These are phyloP conservation scores for Stipa capillata DNA, from an alignment of 176 grass and related monocot genomes.

Conservation along the genomic window DNA sequence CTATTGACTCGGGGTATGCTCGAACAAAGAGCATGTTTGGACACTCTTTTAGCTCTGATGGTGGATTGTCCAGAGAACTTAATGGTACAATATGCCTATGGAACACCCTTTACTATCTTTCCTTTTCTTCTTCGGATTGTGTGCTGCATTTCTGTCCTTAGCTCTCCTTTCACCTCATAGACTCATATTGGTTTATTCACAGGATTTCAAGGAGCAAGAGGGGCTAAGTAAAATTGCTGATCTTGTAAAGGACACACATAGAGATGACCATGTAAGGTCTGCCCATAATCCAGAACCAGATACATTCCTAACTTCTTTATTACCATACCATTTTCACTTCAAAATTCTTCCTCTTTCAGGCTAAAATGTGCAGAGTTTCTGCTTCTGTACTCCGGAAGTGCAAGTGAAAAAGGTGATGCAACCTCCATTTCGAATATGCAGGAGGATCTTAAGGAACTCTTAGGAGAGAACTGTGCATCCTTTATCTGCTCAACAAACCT, in stretches of 20 bases:
- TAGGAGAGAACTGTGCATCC: conserved; percentile 40
- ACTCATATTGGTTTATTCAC: not conserved
- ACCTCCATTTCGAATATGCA: conserved; percentile 17
- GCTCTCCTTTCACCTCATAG: not conserved
- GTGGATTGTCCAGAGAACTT: conserved; percentile 34
- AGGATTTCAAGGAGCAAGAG: conserved; percentile 52
- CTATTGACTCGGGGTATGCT: conserved; percentile 29
- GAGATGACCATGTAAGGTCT: conserved; percentile 36
- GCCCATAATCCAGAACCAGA: not conserved
- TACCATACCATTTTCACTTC: no score
- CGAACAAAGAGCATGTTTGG: conserved; percentile 51
- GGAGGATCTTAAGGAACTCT: conserved; percentile 12
- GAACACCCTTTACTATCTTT: no score
- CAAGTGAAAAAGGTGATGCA: conserved; percentile 8
- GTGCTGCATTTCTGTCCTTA: not conserved
- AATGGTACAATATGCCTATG: conserved; percentile 13
- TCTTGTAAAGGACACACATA: conserved; percentile 20
- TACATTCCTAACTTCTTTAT: no score
- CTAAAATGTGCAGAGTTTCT: conserved; percentile 58
- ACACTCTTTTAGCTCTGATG: conserved; percentile 44
- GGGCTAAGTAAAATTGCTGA: conserved; percentile 38
- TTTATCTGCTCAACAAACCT: conserved; percentile 30
- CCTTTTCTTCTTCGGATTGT: no score
- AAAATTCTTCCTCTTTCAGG: conserved; percentile 11
- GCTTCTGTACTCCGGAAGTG: conserved; percentile 34